Conservation (phyloP, 306 rosid genomes). For the Citrullus amarus region DNA sequence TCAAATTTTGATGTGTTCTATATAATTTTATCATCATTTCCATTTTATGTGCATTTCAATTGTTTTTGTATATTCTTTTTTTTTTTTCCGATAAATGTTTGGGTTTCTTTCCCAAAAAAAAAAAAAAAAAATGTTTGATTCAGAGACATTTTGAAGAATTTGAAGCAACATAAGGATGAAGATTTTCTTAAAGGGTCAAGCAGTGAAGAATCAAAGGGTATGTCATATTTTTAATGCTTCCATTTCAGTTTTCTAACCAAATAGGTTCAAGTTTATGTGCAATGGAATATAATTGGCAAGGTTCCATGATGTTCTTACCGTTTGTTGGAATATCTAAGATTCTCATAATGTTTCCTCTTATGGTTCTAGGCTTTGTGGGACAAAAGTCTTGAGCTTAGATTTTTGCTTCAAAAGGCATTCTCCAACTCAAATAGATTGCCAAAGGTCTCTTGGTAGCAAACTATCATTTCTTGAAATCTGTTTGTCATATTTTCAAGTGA, state of each 20-base stretch:
- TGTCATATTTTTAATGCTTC: conserved; percentile 1
- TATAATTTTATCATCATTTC: background rate
- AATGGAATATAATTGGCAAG: background rate
- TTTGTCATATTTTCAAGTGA: background rate
- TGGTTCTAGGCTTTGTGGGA: conserved; percentile 67
- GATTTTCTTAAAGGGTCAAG: conserved; percentile 87
- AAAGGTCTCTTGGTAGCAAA: conserved; percentile 35
- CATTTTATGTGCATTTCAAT: background rate
- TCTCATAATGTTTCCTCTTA: background rate
- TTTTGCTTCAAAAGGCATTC: conserved; percentile 74
- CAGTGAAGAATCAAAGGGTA: conserved; percentile 82
- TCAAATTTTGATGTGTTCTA: background rate
- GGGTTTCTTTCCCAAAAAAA: too few relatives aligned
- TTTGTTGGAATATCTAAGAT: background rate
- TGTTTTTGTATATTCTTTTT: background rate
- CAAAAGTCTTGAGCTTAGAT: conserved; percentile 75
- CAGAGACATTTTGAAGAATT: conserved; percentile 57
- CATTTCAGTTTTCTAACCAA: background rate
- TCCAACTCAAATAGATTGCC: conserved; percentile 84
- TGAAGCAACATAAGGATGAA: conserved; percentile 72
- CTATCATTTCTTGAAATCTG: background rate
- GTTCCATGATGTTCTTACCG: background rate
- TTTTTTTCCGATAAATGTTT: too few relatives aligned
- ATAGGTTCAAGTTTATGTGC: background rate
- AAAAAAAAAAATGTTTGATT: background rate